These are phyloP conservation scores for Leccinum pellstonianum DNA, from an alignment of 768 basidiomycete genomes.

Conservation along the genomic window DNA sequence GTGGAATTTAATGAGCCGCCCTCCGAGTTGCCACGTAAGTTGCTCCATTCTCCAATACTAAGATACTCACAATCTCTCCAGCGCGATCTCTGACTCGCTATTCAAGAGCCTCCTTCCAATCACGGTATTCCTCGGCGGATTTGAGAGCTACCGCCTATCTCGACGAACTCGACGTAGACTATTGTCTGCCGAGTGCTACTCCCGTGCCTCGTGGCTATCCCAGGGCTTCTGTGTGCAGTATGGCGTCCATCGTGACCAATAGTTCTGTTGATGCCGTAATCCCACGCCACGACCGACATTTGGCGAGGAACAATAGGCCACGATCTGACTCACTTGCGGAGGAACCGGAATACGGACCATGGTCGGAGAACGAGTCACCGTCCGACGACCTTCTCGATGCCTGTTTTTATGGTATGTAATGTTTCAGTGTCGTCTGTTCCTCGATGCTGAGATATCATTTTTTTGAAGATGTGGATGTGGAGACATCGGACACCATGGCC, in stretches of 20 bases:
- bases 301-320: constrained; percentile 8
- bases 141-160: constrained; percentile 25
- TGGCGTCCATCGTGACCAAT: constrained; percentile 57
- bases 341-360: constrained; percentile 23
- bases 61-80: constrained; percentile 5
- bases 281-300: constrained; percentile 34
- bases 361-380: constrained; percentile 26
- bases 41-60: neutral
- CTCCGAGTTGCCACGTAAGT: constrained; percentile 12
- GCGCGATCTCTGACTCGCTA: constrained; percentile 20
- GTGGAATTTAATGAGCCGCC: constrained; percentile 8
- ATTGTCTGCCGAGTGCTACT: constrained; percentile 24
- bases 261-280: constrained; percentile 59
- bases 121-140: constrained; percentile 29
- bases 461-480: constrained; percentile 9
- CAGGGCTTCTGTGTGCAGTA: constrained; percentile 49
- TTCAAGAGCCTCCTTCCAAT: constrained; percentile 34
- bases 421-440: neutral
- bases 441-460: neutral
- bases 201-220: constrained; percentile 18
- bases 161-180: constrained; percentile 32
- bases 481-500: constrained; percentile 15
- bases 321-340: constrained; percentile 17
- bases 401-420: constrained; percentile 39
- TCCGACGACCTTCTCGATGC: constrained; percentile 37